Percentiles rank a stretch among this genome's conserved stretches.
These are phyloP conservation scores for Fusarium buxicola DNA, from an alignment of 2,329 filamentous ascomycete species.

Conservation along the genomic window DNA sequence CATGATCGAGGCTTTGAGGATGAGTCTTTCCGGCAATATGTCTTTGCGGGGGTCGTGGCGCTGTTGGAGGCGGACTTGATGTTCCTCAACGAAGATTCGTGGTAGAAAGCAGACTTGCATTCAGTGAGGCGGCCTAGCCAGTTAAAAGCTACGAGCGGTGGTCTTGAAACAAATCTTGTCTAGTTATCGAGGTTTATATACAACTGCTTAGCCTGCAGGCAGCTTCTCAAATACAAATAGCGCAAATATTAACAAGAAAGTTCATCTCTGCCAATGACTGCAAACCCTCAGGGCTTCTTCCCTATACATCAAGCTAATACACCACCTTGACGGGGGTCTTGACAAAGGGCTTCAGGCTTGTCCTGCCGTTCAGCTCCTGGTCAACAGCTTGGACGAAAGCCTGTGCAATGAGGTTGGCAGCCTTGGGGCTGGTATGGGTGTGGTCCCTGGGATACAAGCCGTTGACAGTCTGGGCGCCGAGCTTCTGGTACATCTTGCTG, in stretches of 20 bases:
- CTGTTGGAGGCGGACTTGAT: not conserved
- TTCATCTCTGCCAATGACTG: not conserved
- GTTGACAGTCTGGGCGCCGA: constrained; percentile 63
- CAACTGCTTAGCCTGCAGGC: not conserved
- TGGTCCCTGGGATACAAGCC: constrained; percentile 69
- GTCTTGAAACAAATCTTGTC: not conserved
- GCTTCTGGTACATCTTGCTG: constrained; percentile 62
- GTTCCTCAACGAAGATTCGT: too few relatives aligned
- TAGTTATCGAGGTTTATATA: not conserved
- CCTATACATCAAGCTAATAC: constrained; percentile 21
- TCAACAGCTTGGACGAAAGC: constrained; percentile 59
- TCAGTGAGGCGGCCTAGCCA: too few relatives aligned
- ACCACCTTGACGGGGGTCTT: constrained; percentile 44
- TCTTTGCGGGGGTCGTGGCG: constrained; percentile 6
- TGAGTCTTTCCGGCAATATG: constrained; percentile 3
- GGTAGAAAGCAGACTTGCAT: too few relatives aligned
- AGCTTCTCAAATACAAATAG: not conserved
- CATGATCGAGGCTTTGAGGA: not conserved
- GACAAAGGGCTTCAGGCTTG: constrained; percentile 41
- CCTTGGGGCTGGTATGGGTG: constrained; percentile 68
- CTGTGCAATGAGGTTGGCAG: constrained; percentile 67
- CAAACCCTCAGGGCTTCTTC: not conserved
- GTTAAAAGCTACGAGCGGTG: too few relatives aligned
- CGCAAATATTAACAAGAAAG: not conserved
- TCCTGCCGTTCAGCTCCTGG: constrained; percentile 47